A percentile compares a stretch with the other conserved stretches of the same genome.
Conservation (phyloP, 2,329 filamentous ascomycete species). For the Trichoderma koningiopsis region DNA sequence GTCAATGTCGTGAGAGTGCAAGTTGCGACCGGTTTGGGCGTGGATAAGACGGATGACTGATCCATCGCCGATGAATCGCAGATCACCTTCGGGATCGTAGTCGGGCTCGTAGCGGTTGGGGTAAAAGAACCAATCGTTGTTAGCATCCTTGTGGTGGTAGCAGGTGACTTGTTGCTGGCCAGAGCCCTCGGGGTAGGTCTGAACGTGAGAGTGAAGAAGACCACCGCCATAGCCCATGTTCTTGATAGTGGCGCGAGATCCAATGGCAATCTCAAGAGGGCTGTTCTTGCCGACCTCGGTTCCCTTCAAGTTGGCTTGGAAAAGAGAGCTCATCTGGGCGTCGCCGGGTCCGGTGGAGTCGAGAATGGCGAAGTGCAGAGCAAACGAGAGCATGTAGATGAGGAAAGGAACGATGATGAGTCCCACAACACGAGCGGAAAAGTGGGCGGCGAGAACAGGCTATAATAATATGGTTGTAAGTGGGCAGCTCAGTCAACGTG, state of each 20-base stretch:
- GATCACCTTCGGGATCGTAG: conserved; percentile 66
- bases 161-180: conserved; percentile 95
- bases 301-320: conserved; percentile 93
- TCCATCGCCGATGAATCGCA: conserved; percentile 76
- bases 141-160: conserved; percentile 99
- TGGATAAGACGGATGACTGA: conserved; percentile 85
- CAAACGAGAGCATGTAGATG: conserved; percentile 96
- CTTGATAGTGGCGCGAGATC: conserved; percentile 90
- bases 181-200: conserved; percentile 94
- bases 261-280: conserved; percentile 85
- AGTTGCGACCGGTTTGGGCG: conserved; percentile 91
- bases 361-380: conserved; percentile 88
- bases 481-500: background rate
- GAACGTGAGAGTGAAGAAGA: conserved; percentile 92
- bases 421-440: conserved; percentile 78
- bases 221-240: conserved; percentile 99
- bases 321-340: conserved; percentile 99
- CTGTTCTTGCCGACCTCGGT: conserved; percentile 94
- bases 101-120: conserved; percentile 79
- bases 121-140: conserved; percentile 99
- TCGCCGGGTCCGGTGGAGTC: conserved; percentile 94
- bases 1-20: conserved; percentile 89
- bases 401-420: conserved; percentile 86
- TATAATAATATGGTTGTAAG: conserved; percentile 30
- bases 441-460: conserved; percentile 71